Conservation (phyloP, 129 eudicot species). For the Escallonia rubra region DNA sequence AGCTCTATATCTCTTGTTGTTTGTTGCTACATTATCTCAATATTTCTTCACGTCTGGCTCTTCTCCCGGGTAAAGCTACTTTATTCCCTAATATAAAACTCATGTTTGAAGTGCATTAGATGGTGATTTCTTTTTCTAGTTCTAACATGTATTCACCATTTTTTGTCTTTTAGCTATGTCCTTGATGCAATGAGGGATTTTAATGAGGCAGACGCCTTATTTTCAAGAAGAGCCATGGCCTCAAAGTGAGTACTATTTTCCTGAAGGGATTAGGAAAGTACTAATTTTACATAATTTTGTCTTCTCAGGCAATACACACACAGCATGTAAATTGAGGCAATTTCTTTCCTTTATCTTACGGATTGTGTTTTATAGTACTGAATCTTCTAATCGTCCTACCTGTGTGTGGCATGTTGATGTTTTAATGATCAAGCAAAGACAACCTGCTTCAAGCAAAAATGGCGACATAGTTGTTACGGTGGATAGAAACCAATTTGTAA, state of each 20-base stretch:
- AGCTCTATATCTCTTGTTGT: conserved; percentile 47
- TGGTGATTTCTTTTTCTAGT: conserved; percentile 5
- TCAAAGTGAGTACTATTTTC: conserved; percentile 59
- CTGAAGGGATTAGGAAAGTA: not conserved
- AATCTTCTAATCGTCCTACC: conserved; percentile 26
- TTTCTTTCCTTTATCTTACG: not conserved
- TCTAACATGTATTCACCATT: conserved; percentile 10
- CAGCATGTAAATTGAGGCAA: conserved; percentile 1
- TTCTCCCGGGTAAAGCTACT: conserved; percentile 76
- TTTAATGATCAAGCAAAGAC: conserved; percentile 91
- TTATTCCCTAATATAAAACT: not conserved
- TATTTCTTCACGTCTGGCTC: conserved; percentile 80
- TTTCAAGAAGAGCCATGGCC: conserved; percentile 34
- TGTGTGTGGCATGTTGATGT: conserved; percentile 32
- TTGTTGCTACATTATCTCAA: conserved; percentile 71
- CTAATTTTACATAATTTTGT: not conserved
- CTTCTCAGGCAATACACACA: not conserved
- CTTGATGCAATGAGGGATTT: conserved; percentile 77
- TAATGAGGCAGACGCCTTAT: conserved; percentile 49
- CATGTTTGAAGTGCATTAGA: not conserved
- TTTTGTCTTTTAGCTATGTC: conserved; percentile 53
- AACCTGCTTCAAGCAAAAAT: conserved; percentile 91
- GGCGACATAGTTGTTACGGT: conserved; percentile 58
- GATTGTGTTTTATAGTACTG: conserved; percentile 9
- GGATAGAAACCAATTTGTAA: conserved; percentile 41